Percentiles rank a stretch among this genome's conserved stretches.
Evolutionary conservation across 2,329 filamentous ascomycete genomes (phyloP).

Genomic region (Verticillium albo-atrum): DNA sequence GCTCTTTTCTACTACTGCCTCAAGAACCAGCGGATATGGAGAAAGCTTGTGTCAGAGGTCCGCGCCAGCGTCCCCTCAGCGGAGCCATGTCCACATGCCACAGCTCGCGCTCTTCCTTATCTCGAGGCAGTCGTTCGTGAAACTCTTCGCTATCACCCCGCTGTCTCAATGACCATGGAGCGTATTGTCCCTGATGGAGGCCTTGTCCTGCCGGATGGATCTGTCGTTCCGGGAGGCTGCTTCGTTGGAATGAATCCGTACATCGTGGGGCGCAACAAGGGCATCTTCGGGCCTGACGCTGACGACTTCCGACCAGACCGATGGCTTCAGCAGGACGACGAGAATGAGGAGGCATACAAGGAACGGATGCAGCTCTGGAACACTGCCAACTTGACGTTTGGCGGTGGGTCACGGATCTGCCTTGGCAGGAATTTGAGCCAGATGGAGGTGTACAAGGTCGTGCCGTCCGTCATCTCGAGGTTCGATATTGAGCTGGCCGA

Average conservation of each 20-base stretch:
- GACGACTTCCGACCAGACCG: conserved; percentile 41
- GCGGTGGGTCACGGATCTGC: conserved; percentile 33
- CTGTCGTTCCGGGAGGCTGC: conserved; percentile 27
- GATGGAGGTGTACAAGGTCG: conserved; percentile 29
- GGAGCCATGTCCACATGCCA: conserved; percentile 13
- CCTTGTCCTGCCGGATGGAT: conserved; percentile 28
- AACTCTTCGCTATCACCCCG: conserved; percentile 43
- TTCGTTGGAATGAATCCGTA: conserved; percentile 37
- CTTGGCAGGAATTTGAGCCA: conserved; percentile 29
- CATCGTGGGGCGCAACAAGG: conserved; percentile 31
- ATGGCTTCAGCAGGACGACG: conserved; percentile 34
- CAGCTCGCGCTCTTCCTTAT: conserved; percentile 30
- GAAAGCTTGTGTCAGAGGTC: conserved; percentile 31
- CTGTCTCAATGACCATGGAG: conserved; percentile 42
- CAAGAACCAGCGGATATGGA: conserved; percentile 20
- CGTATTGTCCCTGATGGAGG: conserved; percentile 41
- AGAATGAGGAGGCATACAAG: conserved; percentile 25
- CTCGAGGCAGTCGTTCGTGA: conserved; percentile 50
- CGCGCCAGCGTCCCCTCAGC: neutral
- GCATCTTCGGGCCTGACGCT: conserved; percentile 38
- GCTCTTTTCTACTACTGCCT: conserved; percentile 31
- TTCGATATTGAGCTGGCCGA: conserved; percentile 33
- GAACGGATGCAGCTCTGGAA: conserved; percentile 30
- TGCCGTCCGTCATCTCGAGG: conserved; percentile 35
- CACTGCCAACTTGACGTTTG: conserved; percentile 31